Percentiles rank a stretch among this genome's conserved stretches.
Conservation (phyloP, 1,284 basidiomycete genomes). For the Cerioporus squamosus region DNA sequence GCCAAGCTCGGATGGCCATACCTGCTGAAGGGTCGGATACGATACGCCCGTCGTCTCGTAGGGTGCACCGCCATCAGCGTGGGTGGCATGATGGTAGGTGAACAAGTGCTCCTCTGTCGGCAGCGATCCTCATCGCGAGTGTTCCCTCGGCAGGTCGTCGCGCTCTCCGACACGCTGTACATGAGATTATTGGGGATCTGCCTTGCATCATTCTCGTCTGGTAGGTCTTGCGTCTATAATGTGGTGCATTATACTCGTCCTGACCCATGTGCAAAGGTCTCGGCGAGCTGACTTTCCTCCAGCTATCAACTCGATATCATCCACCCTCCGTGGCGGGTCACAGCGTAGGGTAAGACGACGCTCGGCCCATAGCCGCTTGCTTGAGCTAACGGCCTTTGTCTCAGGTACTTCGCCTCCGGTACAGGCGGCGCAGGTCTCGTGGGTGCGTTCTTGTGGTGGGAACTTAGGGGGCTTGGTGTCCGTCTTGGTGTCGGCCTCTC, state of each 20-base stretch:
- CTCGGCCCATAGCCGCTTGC: background rate
- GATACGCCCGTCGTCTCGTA: conserved; percentile 75
- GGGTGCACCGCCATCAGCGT: conserved; percentile 80
- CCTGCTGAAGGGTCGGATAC: conserved; percentile 79
- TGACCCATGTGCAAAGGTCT: conserved; percentile 53
- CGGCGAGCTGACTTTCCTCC: conserved; percentile 94
- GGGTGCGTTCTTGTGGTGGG: conserved; percentile 96
- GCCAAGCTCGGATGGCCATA: conserved; percentile 97
- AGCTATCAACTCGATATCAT: conserved; percentile 86
- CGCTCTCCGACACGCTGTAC: conserved; percentile 69
- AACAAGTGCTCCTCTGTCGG: background rate
- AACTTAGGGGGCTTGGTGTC: conserved; percentile 86
- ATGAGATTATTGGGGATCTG: conserved; percentile 87
- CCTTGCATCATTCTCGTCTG: conserved; percentile 90
- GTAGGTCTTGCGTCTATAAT: conserved; percentile 40
- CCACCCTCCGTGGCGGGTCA: conserved; percentile 72
- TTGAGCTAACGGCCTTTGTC: background rate
- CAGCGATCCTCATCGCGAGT: background rate
- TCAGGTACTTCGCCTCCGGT: conserved; percentile 85
- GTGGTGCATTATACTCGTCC: background rate
- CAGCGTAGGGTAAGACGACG: conserved; percentile 61
- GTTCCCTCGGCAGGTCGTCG: conserved; percentile 68
- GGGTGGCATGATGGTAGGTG: conserved; percentile 78
- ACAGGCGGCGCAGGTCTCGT: conserved; percentile 95
- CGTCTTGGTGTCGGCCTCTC: conserved; percentile 82